Evolutionary conservation across 345 rosid species (phyloP).

Genomic region (Eucalyptus pauciflora): DNA sequence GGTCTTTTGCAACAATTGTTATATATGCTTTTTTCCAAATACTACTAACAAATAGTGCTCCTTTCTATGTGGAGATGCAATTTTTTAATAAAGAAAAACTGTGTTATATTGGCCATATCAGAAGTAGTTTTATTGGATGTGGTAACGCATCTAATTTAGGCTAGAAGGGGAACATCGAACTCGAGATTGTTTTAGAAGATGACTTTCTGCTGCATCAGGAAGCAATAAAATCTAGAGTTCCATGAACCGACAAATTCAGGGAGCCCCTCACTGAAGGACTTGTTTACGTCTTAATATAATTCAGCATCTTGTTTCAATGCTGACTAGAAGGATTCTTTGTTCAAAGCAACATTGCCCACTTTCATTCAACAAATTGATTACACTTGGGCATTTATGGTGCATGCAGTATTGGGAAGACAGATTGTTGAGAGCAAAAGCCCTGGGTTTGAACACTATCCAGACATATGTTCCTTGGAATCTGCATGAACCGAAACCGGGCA

Average conservation of each 20-base stretch:
- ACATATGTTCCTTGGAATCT: conserved; percentile 92
- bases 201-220: not conserved
- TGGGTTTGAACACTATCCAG: conserved; percentile 88
- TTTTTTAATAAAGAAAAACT: not conserved
- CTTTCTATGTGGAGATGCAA: not conserved
- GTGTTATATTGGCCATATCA: not conserved
- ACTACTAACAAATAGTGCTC: not conserved
- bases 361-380: not conserved
- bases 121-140: not conserved
- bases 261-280: not conserved
- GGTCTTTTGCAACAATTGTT: not conserved
- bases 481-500: conserved; percentile 81
- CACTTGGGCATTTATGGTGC: not conserved
- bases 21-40: not conserved
- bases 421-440: conserved; percentile 69
- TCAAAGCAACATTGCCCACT: not conserved
- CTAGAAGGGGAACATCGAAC: not conserved
- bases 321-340: not conserved
- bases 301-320: not conserved
- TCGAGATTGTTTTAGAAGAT: not conserved
- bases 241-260: not conserved
- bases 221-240: not conserved
- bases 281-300: not conserved
- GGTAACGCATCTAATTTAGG: not conserved
- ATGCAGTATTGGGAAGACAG: conserved; percentile 90